Evolutionary conservation across 148 eudicot genomes (phyloP).

Genomic region (Polygonum maritimum): DNA sequence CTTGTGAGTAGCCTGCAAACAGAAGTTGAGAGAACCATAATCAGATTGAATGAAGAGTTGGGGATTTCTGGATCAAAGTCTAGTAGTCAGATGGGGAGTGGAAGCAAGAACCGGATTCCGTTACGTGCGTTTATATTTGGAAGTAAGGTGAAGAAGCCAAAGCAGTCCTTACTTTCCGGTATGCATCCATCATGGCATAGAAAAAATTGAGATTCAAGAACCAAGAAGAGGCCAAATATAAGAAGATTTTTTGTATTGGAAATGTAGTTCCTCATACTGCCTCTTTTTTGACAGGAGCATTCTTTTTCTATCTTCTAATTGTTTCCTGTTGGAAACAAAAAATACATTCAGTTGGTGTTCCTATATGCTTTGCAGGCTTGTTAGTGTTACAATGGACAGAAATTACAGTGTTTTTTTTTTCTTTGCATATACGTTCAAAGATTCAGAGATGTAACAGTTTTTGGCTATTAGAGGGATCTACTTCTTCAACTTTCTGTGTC

Average conservation of each 20-base stretch:
- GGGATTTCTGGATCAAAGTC: conserved; percentile 30
- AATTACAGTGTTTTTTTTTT: not conserved
- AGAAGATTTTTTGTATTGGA: not conserved
- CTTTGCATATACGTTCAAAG: not conserved
- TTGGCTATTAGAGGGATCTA: not conserved
- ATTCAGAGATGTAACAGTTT: not conserved
- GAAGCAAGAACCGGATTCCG: conserved; percentile 37
- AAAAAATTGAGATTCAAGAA: not conserved
- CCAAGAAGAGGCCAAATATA: not conserved
- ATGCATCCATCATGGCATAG: conserved; percentile 7
- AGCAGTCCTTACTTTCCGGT: conserved; percentile 48
- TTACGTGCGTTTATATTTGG: conserved; percentile 77
- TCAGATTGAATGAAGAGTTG: conserved; percentile 47
- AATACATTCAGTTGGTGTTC: not conserved
- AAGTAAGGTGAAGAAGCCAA: conserved; percentile 49
- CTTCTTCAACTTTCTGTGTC: too few relatives aligned
- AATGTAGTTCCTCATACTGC: too few relatives aligned
- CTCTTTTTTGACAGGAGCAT: not conserved
- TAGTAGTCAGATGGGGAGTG: conserved; percentile 16
- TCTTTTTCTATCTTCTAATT: not conserved
- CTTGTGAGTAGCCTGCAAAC: conserved; percentile 44
- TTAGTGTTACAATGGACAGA: not conserved
- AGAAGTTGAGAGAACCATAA: conserved; percentile 52
- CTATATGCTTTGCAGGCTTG: not conserved
- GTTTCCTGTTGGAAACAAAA: not conserved